Conservation (phyloP, 1,284 basidiomycete species). For the Trametes versicolor region DNA sequence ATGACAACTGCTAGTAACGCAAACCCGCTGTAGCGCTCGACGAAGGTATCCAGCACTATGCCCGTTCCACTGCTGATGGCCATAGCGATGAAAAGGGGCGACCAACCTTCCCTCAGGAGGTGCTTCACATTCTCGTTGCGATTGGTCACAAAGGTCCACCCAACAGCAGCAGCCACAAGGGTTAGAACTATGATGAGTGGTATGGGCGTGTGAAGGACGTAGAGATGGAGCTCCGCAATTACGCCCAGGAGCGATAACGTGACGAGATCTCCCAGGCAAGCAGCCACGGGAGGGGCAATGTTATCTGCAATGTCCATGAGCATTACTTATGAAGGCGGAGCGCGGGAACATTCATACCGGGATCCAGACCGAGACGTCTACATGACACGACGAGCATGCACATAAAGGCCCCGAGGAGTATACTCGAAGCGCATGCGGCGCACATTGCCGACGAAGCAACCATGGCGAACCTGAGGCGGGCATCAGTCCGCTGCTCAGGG, state of each 20-base stretch:
- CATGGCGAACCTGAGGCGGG: conserved; percentile 70
- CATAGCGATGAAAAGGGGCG: conserved; percentile 92
- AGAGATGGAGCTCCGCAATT: conserved; percentile 72
- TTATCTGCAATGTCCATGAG: conserved; percentile 68
- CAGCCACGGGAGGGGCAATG: conserved; percentile 93
- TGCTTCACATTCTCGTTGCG: conserved; percentile 74
- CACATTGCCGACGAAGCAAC: conserved; percentile 92
- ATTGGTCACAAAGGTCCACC: conserved; percentile 64
- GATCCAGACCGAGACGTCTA: conserved; percentile 81
- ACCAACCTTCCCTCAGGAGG: conserved; percentile 88
- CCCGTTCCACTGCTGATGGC: conserved; percentile 91
- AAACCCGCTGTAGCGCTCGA: conserved; percentile 88
- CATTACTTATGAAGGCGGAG: neutral
- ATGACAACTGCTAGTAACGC: conserved; percentile 91
- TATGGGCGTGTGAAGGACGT: conserved; percentile 69
- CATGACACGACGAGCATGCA: conserved; percentile 86
- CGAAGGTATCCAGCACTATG: conserved; percentile 91
- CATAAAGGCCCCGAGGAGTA: conserved; percentile 94
- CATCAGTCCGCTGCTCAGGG: neutral
- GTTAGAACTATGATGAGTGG: conserved; percentile 69
- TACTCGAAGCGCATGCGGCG: conserved; percentile 82
- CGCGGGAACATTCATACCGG: conserved; percentile 61
- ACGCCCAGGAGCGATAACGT: conserved; percentile 84
- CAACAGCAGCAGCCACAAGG: conserved; percentile 65
- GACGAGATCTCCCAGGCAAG: conserved; percentile 92